Percentiles rank a stretch among this genome's conserved stretches.
Conservation (phyloP, 2,329 filamentous ascomycete genomes). For the Xylariomycetidae sp. region DNA sequence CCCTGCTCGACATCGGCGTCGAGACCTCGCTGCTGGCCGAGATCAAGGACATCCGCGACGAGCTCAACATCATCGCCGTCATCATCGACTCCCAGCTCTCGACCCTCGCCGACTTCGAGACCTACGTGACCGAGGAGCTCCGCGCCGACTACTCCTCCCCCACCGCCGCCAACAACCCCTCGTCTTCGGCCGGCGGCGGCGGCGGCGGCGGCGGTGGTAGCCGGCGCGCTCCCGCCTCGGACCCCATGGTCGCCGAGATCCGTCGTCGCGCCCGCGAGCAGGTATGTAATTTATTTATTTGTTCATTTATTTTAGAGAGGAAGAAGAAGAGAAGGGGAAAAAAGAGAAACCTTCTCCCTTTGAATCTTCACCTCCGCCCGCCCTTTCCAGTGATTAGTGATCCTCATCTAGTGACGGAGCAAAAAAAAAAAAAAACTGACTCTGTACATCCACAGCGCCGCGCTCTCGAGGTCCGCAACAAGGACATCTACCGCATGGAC, state of each 20-base stretch:
- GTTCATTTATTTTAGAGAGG: no score
- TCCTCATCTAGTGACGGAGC: no score
- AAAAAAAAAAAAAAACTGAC: no score
- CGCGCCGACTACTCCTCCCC: slow-evolving; percentile 15
- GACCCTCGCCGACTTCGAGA: slow-evolving; percentile 43
- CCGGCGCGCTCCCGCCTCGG: slow-evolving; percentile 14
- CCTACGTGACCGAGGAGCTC: slow-evolving; percentile 33
- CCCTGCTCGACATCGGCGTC: slow-evolving; percentile 53
- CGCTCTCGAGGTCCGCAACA: slow-evolving; percentile 51
- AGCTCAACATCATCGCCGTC: slow-evolving; percentile 58
- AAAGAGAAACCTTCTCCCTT: no score
- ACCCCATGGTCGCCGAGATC: slow-evolving; percentile 37
- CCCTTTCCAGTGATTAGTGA: no score
- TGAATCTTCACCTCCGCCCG: no score
- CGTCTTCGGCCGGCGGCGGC: no score
- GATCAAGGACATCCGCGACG: slow-evolving; percentile 64
- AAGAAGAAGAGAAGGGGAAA: no score
- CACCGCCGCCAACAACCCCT: no score
- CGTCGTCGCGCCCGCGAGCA: slow-evolving; percentile 51
- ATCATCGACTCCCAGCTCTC: slow-evolving; percentile 45
- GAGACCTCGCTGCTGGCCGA: slow-evolving; percentile 59
- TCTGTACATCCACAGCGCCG: no score
- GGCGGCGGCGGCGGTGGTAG: no score
- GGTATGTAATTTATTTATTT: no score
- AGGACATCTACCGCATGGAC: slow-evolving; percentile 61